phyloP scores from a whole-genome alignment of 345 rosid genomes.

The Populus pruinosa region DNA sequence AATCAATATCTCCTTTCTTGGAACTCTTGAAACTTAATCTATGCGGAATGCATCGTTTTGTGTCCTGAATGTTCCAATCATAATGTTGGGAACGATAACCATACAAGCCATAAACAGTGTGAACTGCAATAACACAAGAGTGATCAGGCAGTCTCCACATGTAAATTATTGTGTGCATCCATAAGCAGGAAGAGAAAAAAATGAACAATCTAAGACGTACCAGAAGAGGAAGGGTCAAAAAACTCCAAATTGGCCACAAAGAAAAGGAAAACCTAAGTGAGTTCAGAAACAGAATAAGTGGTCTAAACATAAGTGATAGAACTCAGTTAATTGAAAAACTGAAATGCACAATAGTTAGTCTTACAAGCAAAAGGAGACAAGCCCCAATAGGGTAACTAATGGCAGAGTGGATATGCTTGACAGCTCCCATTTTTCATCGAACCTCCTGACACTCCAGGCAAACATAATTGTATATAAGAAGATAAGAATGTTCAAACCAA shows the following conservation, averaged over 20 bases:
- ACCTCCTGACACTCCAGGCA: conserved; percentile 77
- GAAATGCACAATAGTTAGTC: conserved; percentile 19
- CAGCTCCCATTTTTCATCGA: conserved; percentile 89
- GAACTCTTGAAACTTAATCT: conserved; percentile 46
- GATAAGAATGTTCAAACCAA: conserved; percentile 56
- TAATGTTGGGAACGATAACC: conserved; percentile 67
- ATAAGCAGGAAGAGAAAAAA: neutral
- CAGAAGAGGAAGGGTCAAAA: conserved; percentile 94
- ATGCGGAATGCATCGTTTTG: conserved; percentile 61
- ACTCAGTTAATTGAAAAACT: conserved; percentile 7
- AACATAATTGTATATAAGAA: conserved; percentile 73
- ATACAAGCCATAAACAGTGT: conserved; percentile 92
- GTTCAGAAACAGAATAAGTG: conserved; percentile 15
- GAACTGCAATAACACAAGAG: conserved; percentile 55
- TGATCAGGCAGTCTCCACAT: conserved; percentile 10
- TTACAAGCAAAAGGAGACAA: conserved; percentile 87
- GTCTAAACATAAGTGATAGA: neutral
- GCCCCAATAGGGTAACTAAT: conserved; percentile 71
- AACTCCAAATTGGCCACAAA: conserved; percentile 93
- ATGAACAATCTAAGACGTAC: conserved; percentile 29
- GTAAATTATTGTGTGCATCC: neutral
- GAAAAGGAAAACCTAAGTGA: conserved; percentile 66
- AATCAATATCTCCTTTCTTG: conserved; percentile 27
- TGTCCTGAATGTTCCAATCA: conserved; percentile 66
- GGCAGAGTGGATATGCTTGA: conserved; percentile 77